Evolutionary conservation across 2,329 filamentous ascomycete species (phyloP), one percentile per base, ranked within the genome.

Genomic region (Beauveria medogensis): DNA sequence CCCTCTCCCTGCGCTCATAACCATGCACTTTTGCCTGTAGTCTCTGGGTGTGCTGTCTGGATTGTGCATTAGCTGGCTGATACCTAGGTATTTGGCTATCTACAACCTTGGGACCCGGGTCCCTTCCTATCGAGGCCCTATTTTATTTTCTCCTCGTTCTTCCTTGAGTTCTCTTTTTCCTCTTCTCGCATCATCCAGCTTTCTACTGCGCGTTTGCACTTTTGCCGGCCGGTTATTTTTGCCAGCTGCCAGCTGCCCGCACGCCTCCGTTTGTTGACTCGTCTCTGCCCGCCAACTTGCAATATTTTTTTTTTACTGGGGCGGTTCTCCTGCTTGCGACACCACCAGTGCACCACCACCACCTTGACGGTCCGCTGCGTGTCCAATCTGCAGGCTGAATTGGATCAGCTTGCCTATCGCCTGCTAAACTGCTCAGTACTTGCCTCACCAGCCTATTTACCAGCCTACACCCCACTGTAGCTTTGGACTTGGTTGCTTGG

Each of bases 1-100:
- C 14, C 40, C 18, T 47, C n/a, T 24, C 47, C 22, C 20, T 26
- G 22, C 46, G 4, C 43, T 10, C 9, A 22, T n/a, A n/a, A 28
- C 34, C 30, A 50, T 28, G 34, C 55, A 57, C 55, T 48, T 48
- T 46, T 50, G 22, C 20, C 30, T 41, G 22, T 56, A 55, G 43
- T 18, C 43, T 30, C 41, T 5, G 44, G 44, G 44, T 22, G 22
- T 30, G 28, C 54, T 37, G 54, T 5, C 48, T 53, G 56, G 48
- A 52, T 20, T 59, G 47, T 59, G 56, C 56, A 59, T 59, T 59
- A 34, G 26, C 28, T 34, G 30, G n/a, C 28, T 51, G 34, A 16
- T 10, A 51, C 26, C 41, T 43, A 5, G 18, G 41, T 43, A 43
- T 20, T 20, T 43, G n/a, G 41, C 18, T 43, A 43, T 28, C 55